Evolutionary conservation across 2,329 filamentous ascomycete genomes (phyloP).

Genomic region (Cercospora nicotianae): DNA sequence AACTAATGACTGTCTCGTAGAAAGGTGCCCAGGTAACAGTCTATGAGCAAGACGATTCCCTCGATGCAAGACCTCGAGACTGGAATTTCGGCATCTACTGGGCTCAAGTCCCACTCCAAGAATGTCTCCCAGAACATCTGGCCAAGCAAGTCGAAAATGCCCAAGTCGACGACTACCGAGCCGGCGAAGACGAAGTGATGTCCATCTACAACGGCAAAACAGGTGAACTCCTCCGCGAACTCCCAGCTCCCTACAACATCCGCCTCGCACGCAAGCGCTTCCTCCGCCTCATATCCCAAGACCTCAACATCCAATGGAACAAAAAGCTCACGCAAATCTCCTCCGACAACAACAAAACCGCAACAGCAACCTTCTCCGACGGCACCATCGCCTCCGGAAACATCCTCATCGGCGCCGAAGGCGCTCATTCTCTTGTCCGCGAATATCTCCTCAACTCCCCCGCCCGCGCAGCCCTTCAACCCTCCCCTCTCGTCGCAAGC

Average conservation of each 20-base stretch:
- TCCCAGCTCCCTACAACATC: constrained; percentile 24
- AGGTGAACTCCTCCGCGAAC: constrained; percentile 19
- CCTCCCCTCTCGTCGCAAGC: constrained; percentile 21
- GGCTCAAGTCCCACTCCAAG: constrained; percentile 24
- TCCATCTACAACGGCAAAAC: constrained; percentile 23
- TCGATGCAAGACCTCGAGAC: constrained; percentile 21
- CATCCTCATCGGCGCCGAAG: constrained; percentile 35
- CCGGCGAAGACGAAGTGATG: constrained; percentile 24
- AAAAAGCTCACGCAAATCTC: constrained; percentile 17
- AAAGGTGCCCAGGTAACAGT: constrained; percentile 24
- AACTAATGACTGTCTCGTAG: constrained; percentile 5
- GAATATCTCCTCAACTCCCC: constrained; percentile 21
- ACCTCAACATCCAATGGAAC: constrained; percentile 20
- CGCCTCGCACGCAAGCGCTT: constrained; percentile 24
- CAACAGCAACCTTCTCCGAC: constrained; percentile 32
- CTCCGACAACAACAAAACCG: constrained; percentile 14
- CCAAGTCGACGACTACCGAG: constrained; percentile 22
- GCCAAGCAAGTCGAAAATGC: constrained; percentile 21
- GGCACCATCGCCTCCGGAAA: constrained; percentile 28
- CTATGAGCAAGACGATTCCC: constrained; percentile 22
- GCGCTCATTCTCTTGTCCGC: constrained; percentile 38
- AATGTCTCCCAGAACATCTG: constrained; percentile 24
- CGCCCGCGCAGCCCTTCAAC: constrained; percentile 11
- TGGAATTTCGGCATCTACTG: constrained; percentile 28
- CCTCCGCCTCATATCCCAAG: constrained; percentile 21